Evolutionary conservation across 129 eudicot genomes (phyloP).

Genomic region (Flaveria ramosissima): DNA sequence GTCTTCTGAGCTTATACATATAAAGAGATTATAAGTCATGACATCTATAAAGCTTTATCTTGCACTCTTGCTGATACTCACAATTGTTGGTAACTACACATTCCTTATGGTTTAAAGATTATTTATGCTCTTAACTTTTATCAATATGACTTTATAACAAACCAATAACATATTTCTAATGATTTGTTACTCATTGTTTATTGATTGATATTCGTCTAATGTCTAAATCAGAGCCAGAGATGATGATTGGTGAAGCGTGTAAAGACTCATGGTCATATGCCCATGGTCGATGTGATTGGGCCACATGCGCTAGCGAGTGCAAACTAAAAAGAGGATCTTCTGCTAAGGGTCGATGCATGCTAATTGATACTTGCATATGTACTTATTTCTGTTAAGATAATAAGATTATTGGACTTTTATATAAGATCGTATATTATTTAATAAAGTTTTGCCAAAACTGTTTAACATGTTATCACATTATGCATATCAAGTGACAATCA

Average conservation of each 20-base stretch:
- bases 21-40: not conserved
- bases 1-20: not conserved
- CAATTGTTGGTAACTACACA: not conserved
- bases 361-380: constrained; percentile 15
- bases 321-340: not conserved
- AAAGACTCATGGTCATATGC: not conserved
- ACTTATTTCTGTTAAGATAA: not conserved
- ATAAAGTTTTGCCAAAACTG: not conserved
- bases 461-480: not conserved
- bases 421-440: not conserved
- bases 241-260: constrained; percentile 4
- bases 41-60: constrained; percentile 1
- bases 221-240: not conserved
- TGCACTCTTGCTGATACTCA: not conserved
- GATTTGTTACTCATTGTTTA: not conserved
- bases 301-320: not conserved
- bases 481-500: not conserved
- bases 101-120: not conserved
- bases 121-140: not conserved
- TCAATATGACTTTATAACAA: not conserved
- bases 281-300: not conserved
- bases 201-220: not conserved
- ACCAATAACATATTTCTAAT: not conserved
- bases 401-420: not conserved
- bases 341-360: constrained; percentile 10